Base-by-base conservation (phyloP, 2,329 filamentous ascomycete species). In the Aspergillus pseudoviridinutans region DNA sequence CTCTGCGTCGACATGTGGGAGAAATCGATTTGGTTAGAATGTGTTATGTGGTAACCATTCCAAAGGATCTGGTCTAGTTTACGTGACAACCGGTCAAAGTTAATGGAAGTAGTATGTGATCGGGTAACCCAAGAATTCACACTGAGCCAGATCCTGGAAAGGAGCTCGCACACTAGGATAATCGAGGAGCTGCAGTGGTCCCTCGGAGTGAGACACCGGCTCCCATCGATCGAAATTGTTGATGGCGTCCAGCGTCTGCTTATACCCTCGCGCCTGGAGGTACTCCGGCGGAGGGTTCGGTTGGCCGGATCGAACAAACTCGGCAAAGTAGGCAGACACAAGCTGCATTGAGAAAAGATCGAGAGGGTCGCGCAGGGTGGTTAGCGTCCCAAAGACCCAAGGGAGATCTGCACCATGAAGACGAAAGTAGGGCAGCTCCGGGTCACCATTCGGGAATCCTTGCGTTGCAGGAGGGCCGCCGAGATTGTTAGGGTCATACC, bases 391-490 rank as follows among this genome's bases (percentile, higher is more conserved):
- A 60, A 84, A 84, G 1, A 83, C 70, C 71, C 79, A 82, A 58
- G 77, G 76, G 50, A 81, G 64, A 68, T 85, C 82, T 4, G 80
- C 78, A 32, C 80, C 84, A 64, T 86, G 83, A 58, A 84, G 80
- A 20, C 79, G 77, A 41, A 62, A 62, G 46, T 86, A 83, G 46
- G 75, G 79, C 24, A 78, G 72, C 41, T 80, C 71, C 0, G 80
- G 80, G 58, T 83, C 74, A 5, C 82, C 79, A 41, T 80, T 58
- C 49, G 76, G 56, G 57, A 67, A 61, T 53, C 61, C 57, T 59
- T 78, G 62, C 46, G 68, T 57, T 69, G 76, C 58, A 64, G 75
- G 63, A 72, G 78, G 76, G 0, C 78, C 74, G 35, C 80, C 79
- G 2, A 81, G 73, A 27, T 76, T 73, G 47, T 84, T 83, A 51